phyloP scores from a whole-genome alignment of 2,329 filamentous ascomycete species.

The Diaporthe citrichinensis region DNA sequence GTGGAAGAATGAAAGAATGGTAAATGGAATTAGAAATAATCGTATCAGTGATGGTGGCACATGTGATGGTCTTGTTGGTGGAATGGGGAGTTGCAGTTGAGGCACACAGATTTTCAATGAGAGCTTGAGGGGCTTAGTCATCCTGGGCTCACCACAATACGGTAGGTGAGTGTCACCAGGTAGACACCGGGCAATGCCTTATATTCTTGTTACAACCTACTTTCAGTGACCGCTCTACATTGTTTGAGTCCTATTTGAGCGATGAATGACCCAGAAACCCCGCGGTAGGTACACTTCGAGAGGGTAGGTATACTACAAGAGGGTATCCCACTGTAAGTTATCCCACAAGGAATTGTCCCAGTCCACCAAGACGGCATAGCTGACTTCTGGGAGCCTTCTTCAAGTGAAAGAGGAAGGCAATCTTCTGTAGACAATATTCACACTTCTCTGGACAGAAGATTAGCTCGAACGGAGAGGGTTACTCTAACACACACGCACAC shows the following conservation, averaged over 20 bases:
- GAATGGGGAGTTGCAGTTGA: not conserved
- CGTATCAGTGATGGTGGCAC: not conserved
- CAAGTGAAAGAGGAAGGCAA: not conserved
- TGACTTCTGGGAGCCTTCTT: not conserved
- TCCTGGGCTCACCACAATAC: not conserved
- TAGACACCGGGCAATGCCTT: not conserved
- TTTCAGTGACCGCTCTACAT: not conserved
- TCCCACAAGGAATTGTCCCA: not conserved
- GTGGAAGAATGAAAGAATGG: too few relatives aligned
- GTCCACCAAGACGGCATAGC: not conserved
- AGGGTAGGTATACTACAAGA: not conserved
- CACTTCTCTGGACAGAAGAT: not conserved
- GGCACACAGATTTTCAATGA: constrained; percentile 7
- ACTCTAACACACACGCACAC: too few relatives aligned
- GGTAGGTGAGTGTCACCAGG: not conserved
- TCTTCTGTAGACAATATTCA: not conserved
- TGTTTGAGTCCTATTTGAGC: not conserved
- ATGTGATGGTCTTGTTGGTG: not conserved
- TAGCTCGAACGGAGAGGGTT: not conserved
- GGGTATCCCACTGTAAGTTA: not conserved
- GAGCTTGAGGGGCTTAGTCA: constrained; percentile 24
- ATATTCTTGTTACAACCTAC: not conserved
- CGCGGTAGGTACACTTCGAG: too few relatives aligned
- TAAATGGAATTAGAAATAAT: not conserved
- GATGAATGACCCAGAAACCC: accelerated